phyloP scores from a whole-genome alignment of 768 basidiomycete genomes.

The Leucocoprinus leucothites region DNA sequence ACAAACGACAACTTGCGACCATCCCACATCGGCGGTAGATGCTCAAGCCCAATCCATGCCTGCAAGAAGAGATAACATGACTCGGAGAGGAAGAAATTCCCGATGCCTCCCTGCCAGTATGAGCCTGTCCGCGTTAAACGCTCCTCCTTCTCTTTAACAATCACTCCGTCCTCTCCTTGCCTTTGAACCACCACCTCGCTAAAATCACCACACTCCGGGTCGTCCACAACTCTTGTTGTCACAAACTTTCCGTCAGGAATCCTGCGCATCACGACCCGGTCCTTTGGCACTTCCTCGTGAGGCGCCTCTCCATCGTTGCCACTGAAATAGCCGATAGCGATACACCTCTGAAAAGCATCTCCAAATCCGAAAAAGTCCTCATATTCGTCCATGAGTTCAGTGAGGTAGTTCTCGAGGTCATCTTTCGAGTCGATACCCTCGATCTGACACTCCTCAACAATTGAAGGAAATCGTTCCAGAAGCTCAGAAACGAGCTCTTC shows the following conservation, averaged over 20 bases:
- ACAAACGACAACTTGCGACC: constrained; percentile 6
- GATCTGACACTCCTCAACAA: not conserved
- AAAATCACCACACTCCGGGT: not conserved
- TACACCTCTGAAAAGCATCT: not conserved
- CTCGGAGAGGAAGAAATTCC: constrained; percentile 5
- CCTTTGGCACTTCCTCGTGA: not conserved
- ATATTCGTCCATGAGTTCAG: not conserved
- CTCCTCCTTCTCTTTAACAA: not conserved
- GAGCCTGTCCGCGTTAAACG: no score
- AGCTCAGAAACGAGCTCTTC: not conserved
- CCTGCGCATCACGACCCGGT: not conserved
- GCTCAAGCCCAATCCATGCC: constrained; percentile 1
- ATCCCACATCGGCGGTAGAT: constrained; percentile 2
- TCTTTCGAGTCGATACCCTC: not conserved
- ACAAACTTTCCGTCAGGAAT: constrained; percentile 3
- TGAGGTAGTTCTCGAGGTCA: not conserved
- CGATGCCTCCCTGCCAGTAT: no score
- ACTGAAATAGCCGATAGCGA: constrained; percentile 12
- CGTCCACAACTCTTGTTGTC: not conserved
- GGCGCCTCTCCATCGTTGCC: constrained; percentile 4
- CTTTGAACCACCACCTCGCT: not conserved
- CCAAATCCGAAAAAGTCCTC: not conserved
- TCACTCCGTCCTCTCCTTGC: not conserved
- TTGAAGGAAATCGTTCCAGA: not conserved
- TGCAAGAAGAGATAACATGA: not conserved